Evolutionary conservation across 805 yeast genomes (phyloP).

Genomic region (Pichia cabralensis): DNA sequence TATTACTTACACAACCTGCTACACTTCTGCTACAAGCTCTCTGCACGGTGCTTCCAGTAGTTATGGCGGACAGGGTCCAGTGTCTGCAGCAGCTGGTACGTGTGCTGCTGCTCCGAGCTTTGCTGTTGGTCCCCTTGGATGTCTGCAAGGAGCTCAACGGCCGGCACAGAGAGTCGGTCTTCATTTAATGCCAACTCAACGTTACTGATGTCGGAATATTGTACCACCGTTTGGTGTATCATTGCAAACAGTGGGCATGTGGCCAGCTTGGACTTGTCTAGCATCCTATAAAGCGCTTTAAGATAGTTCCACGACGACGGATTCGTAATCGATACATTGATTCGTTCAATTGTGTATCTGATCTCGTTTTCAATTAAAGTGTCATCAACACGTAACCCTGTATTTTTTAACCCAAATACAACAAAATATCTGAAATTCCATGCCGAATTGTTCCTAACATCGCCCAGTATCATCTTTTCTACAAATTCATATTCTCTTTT

Average conservation of each 20-base stretch:
- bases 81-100: conserved; percentile 36
- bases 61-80: conserved; percentile 23
- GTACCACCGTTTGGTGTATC: too few relatives aligned
- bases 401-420: conserved; percentile 20
- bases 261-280: too few relatives aligned
- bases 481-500: conserved; percentile 44
- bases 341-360: conserved; percentile 37
- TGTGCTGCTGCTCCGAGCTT: conserved; percentile 27
- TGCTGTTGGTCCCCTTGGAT: too few relatives aligned
- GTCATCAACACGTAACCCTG: conserved; percentile 2
- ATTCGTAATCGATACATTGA: conserved; percentile 64
- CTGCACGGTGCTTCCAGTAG: conserved; percentile 24
- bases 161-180: conserved; percentile 39
- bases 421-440: conserved; percentile 82
- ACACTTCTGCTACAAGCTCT: conserved; percentile 2
- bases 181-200: too few relatives aligned
- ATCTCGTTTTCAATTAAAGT: conserved; percentile 40
- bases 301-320: conserved; percentile 82
- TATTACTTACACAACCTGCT: too few relatives aligned
- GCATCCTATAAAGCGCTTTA: conserved; percentile 28
- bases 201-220: too few relatives aligned
- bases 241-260: too few relatives aligned
- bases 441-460: conserved; percentile 82
- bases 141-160: conserved; percentile 54
- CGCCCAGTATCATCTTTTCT: conserved; percentile 39